These are phyloP conservation scores for Wickerhamiella slavikovae DNA, from an alignment of 805 yeast genomes.

Conservation along the genomic window DNA sequence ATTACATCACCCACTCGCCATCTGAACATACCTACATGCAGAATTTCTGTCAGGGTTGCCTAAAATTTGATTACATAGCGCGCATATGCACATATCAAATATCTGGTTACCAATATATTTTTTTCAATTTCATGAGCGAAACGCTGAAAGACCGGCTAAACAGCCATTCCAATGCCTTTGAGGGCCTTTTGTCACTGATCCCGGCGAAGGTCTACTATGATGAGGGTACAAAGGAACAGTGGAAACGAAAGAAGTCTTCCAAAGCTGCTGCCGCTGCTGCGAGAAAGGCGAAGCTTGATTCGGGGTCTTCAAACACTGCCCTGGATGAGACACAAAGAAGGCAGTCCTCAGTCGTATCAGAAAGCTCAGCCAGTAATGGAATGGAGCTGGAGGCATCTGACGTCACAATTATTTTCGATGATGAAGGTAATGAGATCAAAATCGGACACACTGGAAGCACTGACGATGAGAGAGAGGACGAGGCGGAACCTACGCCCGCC, in stretches of 20 bases:
- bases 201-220: conserved; percentile 91
- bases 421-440: conserved; percentile 14
- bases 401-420: conserved; percentile 13
- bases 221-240: conserved; percentile 72
- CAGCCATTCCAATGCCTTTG: conserved; percentile 33
- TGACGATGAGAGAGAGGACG: not conserved
- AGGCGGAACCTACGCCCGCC: not conserved
- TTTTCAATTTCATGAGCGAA: conserved; percentile 13
- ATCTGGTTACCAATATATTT: no score
- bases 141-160: conserved; percentile 16
- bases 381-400: conserved; percentile 9
- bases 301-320: conserved; percentile 21
- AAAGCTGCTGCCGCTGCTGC: conserved; percentile 40
- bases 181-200: conserved; percentile 71
- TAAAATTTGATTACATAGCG: no score
- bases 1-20: no score
- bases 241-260: conserved; percentile 65
- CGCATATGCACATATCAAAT: no score
- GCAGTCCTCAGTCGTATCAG: no score
- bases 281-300: conserved; percentile 58
- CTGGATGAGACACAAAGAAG: conserved; percentile 16
- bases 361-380: no score
- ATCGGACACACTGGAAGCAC: not conserved
- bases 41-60: no score
- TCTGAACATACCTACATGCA: no score